Percentiles rank a stretch among this genome's conserved stretches.
These are phyloP conservation scores for Backusella liffmaniae DNA, from an alignment of 192 early-diverging fungal genomes.

Conservation along the genomic window DNA sequence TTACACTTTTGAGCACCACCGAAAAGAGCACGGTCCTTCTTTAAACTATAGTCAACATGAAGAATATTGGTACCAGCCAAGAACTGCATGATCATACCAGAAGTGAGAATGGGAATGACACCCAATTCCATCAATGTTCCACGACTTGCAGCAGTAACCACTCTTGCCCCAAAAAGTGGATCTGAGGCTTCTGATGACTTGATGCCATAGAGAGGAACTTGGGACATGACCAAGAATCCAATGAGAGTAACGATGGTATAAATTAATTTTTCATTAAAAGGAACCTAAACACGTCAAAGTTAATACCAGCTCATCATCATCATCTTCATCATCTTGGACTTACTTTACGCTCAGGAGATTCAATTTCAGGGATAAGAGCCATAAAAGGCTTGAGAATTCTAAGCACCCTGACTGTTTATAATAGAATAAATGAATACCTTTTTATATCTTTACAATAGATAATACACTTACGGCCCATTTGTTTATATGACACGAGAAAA, in stretches of 20 bases:
- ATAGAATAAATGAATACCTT: neutral
- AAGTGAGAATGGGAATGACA: slow-evolving; percentile 99
- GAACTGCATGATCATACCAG: slow-evolving; percentile 99
- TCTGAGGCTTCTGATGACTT: slow-evolving; percentile 98
- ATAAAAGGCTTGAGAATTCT: slow-evolving; percentile 97
- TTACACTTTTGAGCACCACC: slow-evolving; percentile 97
- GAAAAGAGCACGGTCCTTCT: slow-evolving; percentile 98
- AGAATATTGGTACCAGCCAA: slow-evolving; percentile 98
- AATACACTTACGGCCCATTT: neutral
- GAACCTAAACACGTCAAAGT: slow-evolving; percentile 56
- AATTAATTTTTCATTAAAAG: slow-evolving; percentile 96
- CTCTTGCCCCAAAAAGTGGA: slow-evolving; percentile 99
- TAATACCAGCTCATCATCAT: neutral
- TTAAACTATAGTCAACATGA: slow-evolving; percentile 97
- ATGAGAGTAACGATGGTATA: slow-evolving; percentile 99
- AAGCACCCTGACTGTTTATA: slow-evolving; percentile 82
- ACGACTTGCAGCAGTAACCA: slow-evolving; percentile 97
- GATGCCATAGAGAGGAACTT: slow-evolving; percentile 99
- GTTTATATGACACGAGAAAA: neutral
- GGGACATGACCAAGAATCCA: slow-evolving; percentile 98
- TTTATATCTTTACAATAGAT: neutral
- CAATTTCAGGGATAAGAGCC: slow-evolving; percentile 96
- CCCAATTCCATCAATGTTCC: slow-evolving; percentile 99
- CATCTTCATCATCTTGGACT: neutral
- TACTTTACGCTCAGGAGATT: slow-evolving; percentile 95